phyloP scores from a whole-genome alignment of 495 filamentous ascomycete genomes.

The Letharia columbiana region DNA sequence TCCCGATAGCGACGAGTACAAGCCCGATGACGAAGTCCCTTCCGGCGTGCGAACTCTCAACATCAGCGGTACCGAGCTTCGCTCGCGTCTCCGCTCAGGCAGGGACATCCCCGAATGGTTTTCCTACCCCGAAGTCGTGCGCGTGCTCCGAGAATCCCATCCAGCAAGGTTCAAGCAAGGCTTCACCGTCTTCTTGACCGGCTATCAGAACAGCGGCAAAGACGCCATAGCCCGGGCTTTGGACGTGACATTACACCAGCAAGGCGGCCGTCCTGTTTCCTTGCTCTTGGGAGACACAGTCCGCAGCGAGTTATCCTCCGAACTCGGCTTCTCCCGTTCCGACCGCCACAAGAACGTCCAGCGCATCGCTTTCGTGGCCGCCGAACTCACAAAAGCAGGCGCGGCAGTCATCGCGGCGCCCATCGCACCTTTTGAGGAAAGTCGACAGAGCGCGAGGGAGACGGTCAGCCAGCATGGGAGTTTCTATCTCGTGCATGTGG shows the following conservation, averaged over 20 bases:
- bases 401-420: slow-evolving; percentile 94
- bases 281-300: slow-evolving; percentile 93
- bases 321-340: slow-evolving; percentile 88
- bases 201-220: slow-evolving; percentile 94
- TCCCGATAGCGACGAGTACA: slow-evolving; percentile 93
- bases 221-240: slow-evolving; percentile 91
- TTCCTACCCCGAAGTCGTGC: slow-evolving; percentile 97
- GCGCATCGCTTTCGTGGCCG: slow-evolving; percentile 92
- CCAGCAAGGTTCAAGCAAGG: slow-evolving; percentile 82
- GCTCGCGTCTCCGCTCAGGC: slow-evolving; percentile 77
- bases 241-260: slow-evolving; percentile 96
- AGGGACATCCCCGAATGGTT: slow-evolving; percentile 98
- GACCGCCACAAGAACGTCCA: slow-evolving; percentile 94
- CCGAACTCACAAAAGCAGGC: slow-evolving; percentile 85
- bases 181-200: slow-evolving; percentile 96
- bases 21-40: slow-evolving; percentile 79
- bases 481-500: slow-evolving; percentile 93
- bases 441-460: slow-evolving; percentile 67
- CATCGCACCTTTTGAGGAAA: slow-evolving; percentile 86
- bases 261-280: slow-evolving; percentile 88
- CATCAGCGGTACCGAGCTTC: slow-evolving; percentile 94
- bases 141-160: slow-evolving; percentile 88
- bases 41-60: slow-evolving; percentile 81
- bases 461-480: slow-evolving; percentile 76
- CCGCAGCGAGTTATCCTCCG: slow-evolving; percentile 82